These are phyloP conservation scores for Arabidopsis hybrid DNA, from an alignment of 441 rosid species.

Conservation along the genomic window DNA sequence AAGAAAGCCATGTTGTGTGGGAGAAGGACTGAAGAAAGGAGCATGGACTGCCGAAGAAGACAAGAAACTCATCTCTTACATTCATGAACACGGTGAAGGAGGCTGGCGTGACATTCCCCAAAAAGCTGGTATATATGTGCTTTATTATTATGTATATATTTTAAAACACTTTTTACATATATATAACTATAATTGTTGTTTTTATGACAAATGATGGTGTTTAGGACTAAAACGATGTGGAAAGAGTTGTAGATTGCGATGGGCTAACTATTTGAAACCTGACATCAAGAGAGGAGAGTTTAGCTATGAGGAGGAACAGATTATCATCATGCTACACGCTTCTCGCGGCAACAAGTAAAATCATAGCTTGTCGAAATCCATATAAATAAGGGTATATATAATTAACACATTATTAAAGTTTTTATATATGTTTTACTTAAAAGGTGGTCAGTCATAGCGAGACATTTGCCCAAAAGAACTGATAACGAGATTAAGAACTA, in stretches of 20 bases:
- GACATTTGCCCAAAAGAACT: constrained; percentile 77
- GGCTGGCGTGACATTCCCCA: constrained; percentile 55
- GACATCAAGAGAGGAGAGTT: constrained; percentile 59
- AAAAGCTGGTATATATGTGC: constrained; percentile 48
- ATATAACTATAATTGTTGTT: background rate
- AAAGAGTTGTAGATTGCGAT: constrained; percentile 59
- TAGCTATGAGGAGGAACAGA: constrained; percentile 57
- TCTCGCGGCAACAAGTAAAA: constrained; percentile 56
- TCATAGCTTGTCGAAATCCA: background rate
- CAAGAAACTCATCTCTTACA: constrained; percentile 52
- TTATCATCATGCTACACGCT: constrained; percentile 61
- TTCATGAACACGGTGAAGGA: constrained; percentile 56
- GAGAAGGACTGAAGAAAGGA: constrained; percentile 55
- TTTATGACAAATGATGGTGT: background rate
- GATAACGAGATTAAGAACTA: constrained; percentile 86
- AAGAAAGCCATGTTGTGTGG: constrained; percentile 49
- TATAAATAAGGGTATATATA: background rate
- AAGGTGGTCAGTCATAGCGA: constrained; percentile 89
- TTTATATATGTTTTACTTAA: constrained; percentile 13
- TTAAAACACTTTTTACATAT: too few relatives aligned
- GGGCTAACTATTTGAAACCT: constrained; percentile 58
- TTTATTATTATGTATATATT: background rate
- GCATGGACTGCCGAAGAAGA: constrained; percentile 54
- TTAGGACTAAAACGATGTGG: constrained; percentile 58
- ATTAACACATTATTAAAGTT: background rate